Conservation (phyloP, 1,284 basidiomycete species). For the Leccinum griseonigrum region DNA sequence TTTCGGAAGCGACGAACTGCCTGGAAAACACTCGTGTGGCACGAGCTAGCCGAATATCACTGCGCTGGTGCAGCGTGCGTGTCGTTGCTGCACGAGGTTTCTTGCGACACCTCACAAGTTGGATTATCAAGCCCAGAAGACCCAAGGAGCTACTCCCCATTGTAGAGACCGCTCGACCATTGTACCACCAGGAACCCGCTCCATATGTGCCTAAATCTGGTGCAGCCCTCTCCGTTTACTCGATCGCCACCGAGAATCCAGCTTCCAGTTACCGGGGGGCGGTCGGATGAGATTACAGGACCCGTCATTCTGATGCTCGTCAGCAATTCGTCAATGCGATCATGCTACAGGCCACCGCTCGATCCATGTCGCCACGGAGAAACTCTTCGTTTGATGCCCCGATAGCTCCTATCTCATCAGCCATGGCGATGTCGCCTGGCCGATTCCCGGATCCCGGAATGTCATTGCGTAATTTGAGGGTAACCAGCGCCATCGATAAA, state of each 20-base stretch:
- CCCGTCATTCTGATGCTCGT: slow-evolving; percentile 32
- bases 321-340: slow-evolving; percentile 43
- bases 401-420: slow-evolving; percentile 26
- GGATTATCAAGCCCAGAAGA: slow-evolving; percentile 31
- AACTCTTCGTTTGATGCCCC: slow-evolving; percentile 32
- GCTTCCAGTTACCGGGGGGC: slow-evolving; percentile 30
- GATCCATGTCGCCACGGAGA: slow-evolving; percentile 29
- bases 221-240: slow-evolving; percentile 21
- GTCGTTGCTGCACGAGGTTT: slow-evolving; percentile 23
- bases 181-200: slow-evolving; percentile 24
- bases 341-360: slow-evolving; percentile 41
- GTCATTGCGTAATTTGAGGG: slow-evolving; percentile 49
- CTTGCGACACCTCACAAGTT: slow-evolving; percentile 22
- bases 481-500: slow-evolving; percentile 56
- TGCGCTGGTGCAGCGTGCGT: slow-evolving; percentile 27
- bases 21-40: slow-evolving; percentile 43
- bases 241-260: slow-evolving; percentile 28
- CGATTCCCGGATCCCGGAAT: slow-evolving; percentile 40
- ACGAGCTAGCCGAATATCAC: slow-evolving; percentile 21
- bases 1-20: slow-evolving; percentile 47
- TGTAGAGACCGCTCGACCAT: slow-evolving; percentile 16
- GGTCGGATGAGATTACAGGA: slow-evolving; percentile 25
- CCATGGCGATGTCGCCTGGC: slow-evolving; percentile 30
- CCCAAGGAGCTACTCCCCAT: slow-evolving; percentile 27
- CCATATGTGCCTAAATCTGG: slow-evolving; percentile 17